Conservation (phyloP, 345 rosid species). For the Moringa oleifera region DNA sequence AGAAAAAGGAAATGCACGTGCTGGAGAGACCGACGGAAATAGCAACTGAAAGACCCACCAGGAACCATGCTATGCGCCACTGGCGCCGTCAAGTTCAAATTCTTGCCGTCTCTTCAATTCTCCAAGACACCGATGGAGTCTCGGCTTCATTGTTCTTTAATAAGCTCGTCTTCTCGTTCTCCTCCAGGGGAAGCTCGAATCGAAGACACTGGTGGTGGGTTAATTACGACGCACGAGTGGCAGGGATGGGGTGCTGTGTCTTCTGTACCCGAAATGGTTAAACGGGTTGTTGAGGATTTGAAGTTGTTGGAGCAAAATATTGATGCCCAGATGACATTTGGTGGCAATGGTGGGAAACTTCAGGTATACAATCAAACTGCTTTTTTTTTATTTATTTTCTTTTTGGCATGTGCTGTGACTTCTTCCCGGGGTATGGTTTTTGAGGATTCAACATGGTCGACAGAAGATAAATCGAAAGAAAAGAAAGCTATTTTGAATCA, state of each 20-base stretch:
- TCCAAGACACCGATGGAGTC: slow-evolving; percentile 28
- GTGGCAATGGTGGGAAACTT: slow-evolving; percentile 81
- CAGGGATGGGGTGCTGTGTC: slow-evolving; percentile 72
- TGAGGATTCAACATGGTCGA: neutral
- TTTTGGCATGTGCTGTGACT: no score
- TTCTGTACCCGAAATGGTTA: slow-evolving; percentile 60
- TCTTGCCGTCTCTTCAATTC: slow-evolving; percentile 24
- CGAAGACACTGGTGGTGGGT: slow-evolving; percentile 22
- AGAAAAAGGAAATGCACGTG: neutral
- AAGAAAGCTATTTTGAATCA: neutral
- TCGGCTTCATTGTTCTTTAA: slow-evolving; percentile 15
- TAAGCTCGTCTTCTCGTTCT: slow-evolving; percentile 37
- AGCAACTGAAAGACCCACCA: neutral
- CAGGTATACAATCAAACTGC: slow-evolving; percentile 37
- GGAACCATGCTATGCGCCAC: slow-evolving; percentile 14
- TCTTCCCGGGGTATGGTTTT: neutral
- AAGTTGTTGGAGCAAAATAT: slow-evolving; percentile 51
- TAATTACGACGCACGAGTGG: slow-evolving; percentile 62
- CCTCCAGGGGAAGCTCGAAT: slow-evolving; percentile 20
- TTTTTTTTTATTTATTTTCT: no score
- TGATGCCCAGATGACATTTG: slow-evolving; percentile 63
- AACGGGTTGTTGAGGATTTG: slow-evolving; percentile 61
- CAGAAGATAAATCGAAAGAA: neutral
- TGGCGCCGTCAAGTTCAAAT: slow-evolving; percentile 22
- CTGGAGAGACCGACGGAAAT: neutral